Evolutionary conservation across 2,329 filamentous ascomycete species (phyloP).

Genomic region (Neoarthrinium moseri): DNA sequence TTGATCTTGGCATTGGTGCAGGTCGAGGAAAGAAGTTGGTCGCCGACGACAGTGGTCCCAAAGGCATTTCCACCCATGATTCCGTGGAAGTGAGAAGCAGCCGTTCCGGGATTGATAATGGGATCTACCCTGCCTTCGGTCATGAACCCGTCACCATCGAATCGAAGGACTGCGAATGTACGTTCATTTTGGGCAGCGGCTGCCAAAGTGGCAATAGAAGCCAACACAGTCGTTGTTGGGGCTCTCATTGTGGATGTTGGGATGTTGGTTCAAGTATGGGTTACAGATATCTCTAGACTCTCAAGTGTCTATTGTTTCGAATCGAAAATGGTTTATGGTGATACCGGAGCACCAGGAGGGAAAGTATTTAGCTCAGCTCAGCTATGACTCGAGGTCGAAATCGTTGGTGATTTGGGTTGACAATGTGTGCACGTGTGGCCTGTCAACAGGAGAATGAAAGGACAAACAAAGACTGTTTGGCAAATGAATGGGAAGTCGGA

Average conservation of each 20-base stretch:
- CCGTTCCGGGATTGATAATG: conserved; percentile 60
- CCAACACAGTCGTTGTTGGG: neutral
- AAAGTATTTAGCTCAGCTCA: neutral
- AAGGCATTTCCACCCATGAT: conserved; percentile 72
- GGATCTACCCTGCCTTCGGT: conserved; percentile 64
- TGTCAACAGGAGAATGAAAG: conserved; percentile 2
- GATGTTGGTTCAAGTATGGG: neutral
- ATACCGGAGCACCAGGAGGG: conserved; percentile 5
- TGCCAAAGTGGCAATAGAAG: conserved; percentile 34
- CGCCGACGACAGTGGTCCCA: conserved; percentile 58
- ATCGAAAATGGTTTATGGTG: neutral
- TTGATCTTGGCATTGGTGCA: conserved; percentile 71
- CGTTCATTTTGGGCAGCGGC: conserved; percentile 41
- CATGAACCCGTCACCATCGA: conserved; percentile 64
- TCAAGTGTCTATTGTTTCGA: neutral
- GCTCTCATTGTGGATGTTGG: conserved; percentile 1
- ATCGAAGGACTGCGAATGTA: conserved; percentile 69
- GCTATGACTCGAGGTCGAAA: neutral
- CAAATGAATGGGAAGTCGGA: conserved; percentile 3
- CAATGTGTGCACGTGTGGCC: neutral
- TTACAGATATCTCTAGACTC: neutral
- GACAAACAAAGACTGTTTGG: conserved; percentile 1
- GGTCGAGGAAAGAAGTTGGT: conserved; percentile 56
- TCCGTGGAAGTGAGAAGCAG: conserved; percentile 65
- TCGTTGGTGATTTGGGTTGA: neutral